Evolutionary conservation across 2,329 filamentous ascomycete species (phyloP).

Genomic region (Fusarium tuaranense): DNA sequence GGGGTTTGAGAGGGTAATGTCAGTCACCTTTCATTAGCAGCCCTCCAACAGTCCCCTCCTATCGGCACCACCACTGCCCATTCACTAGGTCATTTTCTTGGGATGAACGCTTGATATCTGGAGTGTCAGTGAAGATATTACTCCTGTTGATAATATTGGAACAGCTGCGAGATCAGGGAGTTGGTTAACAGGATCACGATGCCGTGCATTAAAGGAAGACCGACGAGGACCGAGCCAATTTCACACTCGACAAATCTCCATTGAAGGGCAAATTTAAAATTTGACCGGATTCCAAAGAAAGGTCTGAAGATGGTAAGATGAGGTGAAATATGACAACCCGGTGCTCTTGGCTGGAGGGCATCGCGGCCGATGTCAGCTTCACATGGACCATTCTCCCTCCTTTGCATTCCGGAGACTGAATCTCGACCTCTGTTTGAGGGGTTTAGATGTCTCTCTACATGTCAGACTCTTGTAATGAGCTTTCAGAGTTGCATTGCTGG

Average conservation of each 20-base stretch:
- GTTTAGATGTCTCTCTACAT: not conserved
- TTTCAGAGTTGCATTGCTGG: not conserved
- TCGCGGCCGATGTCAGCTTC: not conserved
- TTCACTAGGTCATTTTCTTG: not conserved
- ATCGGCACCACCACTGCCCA: not conserved
- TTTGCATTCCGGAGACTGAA: not conserved
- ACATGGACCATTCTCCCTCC: not conserved
- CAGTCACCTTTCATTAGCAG: not conserved
- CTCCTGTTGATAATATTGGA: too few species aligned
- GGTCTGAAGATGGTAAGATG: not conserved
- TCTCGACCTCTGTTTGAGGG: not conserved
- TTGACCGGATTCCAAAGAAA: not conserved
- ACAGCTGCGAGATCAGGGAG: too few species aligned
- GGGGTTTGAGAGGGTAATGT: not conserved
- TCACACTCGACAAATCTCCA: not conserved
- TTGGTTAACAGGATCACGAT: not conserved
- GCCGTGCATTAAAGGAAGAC: too few species aligned
- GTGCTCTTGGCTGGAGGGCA: not conserved
- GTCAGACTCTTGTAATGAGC: not conserved
- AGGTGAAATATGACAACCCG: not conserved
- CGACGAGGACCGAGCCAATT: not conserved
- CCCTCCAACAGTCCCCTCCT: not conserved
- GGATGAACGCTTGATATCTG: too few species aligned
- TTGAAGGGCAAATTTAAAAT: not conserved
- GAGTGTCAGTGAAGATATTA: too few species aligned